Conservation (phyloP, 805 yeast genomes). For the Candida koratica region DNA sequence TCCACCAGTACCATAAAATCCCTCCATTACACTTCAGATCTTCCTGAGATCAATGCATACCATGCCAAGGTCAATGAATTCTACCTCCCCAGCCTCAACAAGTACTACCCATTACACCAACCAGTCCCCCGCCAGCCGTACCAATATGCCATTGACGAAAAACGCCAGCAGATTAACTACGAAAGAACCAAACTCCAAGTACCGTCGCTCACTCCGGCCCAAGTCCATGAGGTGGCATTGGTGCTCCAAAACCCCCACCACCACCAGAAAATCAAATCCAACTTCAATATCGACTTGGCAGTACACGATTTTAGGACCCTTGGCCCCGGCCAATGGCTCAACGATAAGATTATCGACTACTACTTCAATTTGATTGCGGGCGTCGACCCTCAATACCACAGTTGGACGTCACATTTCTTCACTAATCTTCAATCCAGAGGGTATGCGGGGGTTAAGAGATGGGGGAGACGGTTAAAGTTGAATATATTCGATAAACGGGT, state of each 20-base stretch:
- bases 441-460: slow-evolving; percentile 46
- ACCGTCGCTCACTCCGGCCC: slow-evolving; percentile 12
- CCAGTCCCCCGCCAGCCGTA: neutral
- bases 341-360: slow-evolving; percentile 86
- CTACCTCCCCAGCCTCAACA: slow-evolving; percentile 12
- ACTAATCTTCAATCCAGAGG: slow-evolving; percentile 70
- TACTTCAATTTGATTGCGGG: slow-evolving; percentile 57
- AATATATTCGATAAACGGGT: slow-evolving; percentile 59
- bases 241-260: slow-evolving; percentile 13
- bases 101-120: slow-evolving; percentile 2
- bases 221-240: slow-evolving; percentile 12
- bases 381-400: slow-evolving; percentile 45
- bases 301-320: slow-evolving; percentile 70
- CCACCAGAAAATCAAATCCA: slow-evolving; percentile 12
- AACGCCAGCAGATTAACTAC: slow-evolving; percentile 14
- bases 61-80: slow-evolving; percentile 12
- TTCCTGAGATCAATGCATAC: slow-evolving; percentile 9
- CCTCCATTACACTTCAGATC: slow-evolving; percentile 12
- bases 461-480: slow-evolving; percentile 26
- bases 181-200: slow-evolving; percentile 14
- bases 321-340: slow-evolving; percentile 73
- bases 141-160: slow-evolving; percentile 12
- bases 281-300: slow-evolving; percentile 50
- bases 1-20: slow-evolving; percentile 9
- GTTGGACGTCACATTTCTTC: slow-evolving; percentile 87